These are phyloP conservation scores for Cryptosporidium meleagridis DNA, from an alignment of 169 alveolate genomes.

Conservation along the genomic window DNA sequence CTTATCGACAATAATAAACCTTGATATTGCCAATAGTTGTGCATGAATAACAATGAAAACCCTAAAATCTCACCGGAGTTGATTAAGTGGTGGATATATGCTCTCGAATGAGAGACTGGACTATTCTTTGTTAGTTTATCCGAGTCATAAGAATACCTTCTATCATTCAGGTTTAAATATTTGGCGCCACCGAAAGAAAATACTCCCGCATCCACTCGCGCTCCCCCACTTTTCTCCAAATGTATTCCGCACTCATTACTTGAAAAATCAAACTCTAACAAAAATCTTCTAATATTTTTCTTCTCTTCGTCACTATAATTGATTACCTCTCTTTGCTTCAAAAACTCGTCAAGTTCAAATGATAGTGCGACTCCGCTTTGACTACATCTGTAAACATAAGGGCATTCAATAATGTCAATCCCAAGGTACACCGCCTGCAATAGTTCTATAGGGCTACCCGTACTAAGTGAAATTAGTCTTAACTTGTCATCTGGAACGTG, in stretches of 20 bases:
- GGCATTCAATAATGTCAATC: conserved; percentile 53
- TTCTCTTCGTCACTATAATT: conserved; percentile 24
- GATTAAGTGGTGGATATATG: conserved; percentile 60
- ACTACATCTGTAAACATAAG: conserved; percentile 49
- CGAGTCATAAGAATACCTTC: conserved; percentile 33
- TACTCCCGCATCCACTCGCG: background rate
- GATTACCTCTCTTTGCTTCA: background rate
- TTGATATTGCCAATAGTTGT: conserved; percentile 74
- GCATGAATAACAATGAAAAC: conserved; percentile 54
- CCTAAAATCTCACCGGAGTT: conserved; percentile 66
- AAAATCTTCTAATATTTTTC: conserved; percentile 8
- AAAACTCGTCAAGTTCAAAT: conserved; percentile 42
- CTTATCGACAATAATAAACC: conserved; percentile 54
- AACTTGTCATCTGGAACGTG: conserved; percentile 33
- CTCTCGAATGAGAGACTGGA: conserved; percentile 57
- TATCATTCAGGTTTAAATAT: conserved; percentile 43
- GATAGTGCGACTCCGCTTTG: conserved; percentile 53
- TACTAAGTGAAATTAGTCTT: conserved; percentile 31
- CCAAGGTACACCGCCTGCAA: conserved; percentile 59
- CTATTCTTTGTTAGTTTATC: conserved; percentile 18
- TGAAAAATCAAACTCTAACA: conserved; percentile 46
- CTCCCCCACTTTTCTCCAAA: background rate
- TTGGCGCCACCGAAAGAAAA: conserved; percentile 63
- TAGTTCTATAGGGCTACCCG: conserved; percentile 68
- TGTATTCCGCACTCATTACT: background rate